Evolutionary conservation across 108 stramenopile species (phyloP).

Genomic region (Skeletonema marinoi): DNA sequence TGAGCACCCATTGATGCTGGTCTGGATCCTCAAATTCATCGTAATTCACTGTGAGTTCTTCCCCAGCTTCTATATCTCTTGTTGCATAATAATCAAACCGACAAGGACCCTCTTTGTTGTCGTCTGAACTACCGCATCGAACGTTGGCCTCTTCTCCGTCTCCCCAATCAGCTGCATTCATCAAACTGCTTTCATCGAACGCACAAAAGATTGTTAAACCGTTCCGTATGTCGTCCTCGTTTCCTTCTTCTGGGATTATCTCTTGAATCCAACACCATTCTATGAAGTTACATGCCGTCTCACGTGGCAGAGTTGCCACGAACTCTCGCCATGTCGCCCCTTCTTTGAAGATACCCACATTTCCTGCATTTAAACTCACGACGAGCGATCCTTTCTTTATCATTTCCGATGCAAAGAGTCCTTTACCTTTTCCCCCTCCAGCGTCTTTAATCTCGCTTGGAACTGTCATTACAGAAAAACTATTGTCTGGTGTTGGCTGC

Average conservation of each 20-base stretch:
- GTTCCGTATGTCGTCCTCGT: constrained; percentile 5
- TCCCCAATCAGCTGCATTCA: background rate
- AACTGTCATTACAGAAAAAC: constrained; percentile 17
- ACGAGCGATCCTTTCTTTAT: constrained; percentile 32
- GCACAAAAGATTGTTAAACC: constrained; percentile 3
- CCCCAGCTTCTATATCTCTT: constrained; percentile 47
- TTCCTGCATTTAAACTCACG: constrained; percentile 23
- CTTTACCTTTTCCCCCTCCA: constrained; percentile 27
- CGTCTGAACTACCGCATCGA: background rate
- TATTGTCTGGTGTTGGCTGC: background rate
- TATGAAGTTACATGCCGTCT: constrained; percentile 35
- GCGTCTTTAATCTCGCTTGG: constrained; percentile 35
- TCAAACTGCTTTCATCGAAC: no score
- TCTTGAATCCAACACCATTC: constrained; percentile 37
- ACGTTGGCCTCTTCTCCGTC: background rate
- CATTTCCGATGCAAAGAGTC: constrained; percentile 30
- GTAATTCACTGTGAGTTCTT: constrained; percentile 74
- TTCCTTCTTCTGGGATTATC: background rate
- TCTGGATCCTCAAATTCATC: constrained; percentile 23
- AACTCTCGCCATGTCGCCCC: constrained; percentile 42
- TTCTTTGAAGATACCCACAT: constrained; percentile 36
- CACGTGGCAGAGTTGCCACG: constrained; percentile 25
- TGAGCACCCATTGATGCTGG: no score
- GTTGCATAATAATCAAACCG: constrained; percentile 40
- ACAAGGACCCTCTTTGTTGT: constrained; percentile 27